Evolutionary conservation across 148 eudicot genomes (phyloP).

Genomic region (Rhododendron vialii): DNA sequence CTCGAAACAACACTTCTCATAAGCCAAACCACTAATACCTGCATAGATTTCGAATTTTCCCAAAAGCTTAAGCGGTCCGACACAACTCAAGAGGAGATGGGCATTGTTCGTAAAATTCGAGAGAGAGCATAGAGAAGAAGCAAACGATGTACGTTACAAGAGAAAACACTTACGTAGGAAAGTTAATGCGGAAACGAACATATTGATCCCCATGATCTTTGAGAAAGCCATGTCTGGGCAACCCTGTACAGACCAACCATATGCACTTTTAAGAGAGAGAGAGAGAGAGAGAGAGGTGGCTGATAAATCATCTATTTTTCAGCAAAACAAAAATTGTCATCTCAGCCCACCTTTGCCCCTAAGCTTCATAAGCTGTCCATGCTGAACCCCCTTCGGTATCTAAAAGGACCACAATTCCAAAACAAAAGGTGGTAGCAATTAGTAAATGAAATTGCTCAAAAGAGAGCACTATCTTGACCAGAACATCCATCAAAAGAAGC

Average conservation of each 20-base stretch:
- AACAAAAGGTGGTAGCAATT: neutral
- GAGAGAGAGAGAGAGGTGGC: neutral
- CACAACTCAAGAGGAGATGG: neutral
- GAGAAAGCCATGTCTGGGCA: constrained; percentile 72
- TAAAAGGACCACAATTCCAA: constrained; percentile 22
- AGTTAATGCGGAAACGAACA: constrained; percentile 69
- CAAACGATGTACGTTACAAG: neutral
- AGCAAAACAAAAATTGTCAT: constrained; percentile 5
- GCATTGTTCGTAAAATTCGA: neutral
- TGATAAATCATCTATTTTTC: neutral
- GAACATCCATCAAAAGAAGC: neutral
- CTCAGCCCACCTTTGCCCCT: constrained; percentile 72
- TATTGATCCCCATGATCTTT: constrained; percentile 72
- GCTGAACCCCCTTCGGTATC: constrained; percentile 96
- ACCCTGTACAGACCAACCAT: constrained; percentile 43
- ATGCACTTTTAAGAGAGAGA: neutral
- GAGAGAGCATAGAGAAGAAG: neutral
- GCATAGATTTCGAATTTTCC: neutral
- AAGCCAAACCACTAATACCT: neutral
- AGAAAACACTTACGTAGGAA: constrained; percentile 59
- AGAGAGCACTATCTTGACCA: neutral
- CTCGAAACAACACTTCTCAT: neutral
- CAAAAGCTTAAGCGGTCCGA: neutral
- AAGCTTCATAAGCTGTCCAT: constrained; percentile 62
- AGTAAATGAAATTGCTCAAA: constrained; percentile 5